Percentiles rank a stretch among this genome's conserved stretches.
phyloP scores from a whole-genome alignment of 2,329 filamentous ascomycete species.

The Karstenula rhodostoma region DNA sequence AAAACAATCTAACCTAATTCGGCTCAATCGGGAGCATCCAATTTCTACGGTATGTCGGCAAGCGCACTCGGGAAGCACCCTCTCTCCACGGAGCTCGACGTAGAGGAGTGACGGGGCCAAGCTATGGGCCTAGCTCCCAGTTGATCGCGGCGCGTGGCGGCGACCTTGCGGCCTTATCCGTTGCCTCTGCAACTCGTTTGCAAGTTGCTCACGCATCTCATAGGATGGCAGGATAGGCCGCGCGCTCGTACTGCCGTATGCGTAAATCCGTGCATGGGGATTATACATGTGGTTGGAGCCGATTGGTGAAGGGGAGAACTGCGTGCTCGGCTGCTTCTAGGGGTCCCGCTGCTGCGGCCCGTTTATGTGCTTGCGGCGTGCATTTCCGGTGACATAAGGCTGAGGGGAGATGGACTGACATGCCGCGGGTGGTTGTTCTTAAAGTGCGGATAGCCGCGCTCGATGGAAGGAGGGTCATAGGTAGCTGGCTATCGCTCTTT shows the following conservation, averaged over 20 bases:
- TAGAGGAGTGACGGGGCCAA: neutral
- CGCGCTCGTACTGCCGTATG: neutral
- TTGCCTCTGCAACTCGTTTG: neutral
- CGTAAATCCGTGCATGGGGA: neutral
- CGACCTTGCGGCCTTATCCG: slow-evolving; percentile 1
- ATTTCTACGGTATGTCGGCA: too few species aligned
- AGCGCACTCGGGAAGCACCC: neutral
- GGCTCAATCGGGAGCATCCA: too few species aligned
- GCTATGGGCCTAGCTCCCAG: neutral
- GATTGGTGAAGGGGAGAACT: neutral
- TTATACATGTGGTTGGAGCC: neutral
- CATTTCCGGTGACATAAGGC: slow-evolving; percentile 5
- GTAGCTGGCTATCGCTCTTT: neutral
- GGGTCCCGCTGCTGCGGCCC: too few species aligned
- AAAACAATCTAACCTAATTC: too few species aligned
- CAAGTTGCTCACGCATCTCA: neutral
- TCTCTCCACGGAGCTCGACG: neutral
- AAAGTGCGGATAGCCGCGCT: neutral
- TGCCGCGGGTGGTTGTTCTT: neutral
- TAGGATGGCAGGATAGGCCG: neutral
- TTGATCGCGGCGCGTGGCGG: neutral
- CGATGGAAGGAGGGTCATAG: neutral
- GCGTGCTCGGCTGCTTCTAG: too few species aligned
- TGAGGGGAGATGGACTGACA: neutral
- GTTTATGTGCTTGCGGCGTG: neutral